Evolutionary conservation across 202 grass and related monocot species (phyloP).

Genomic region (Setaria viridis): DNA sequence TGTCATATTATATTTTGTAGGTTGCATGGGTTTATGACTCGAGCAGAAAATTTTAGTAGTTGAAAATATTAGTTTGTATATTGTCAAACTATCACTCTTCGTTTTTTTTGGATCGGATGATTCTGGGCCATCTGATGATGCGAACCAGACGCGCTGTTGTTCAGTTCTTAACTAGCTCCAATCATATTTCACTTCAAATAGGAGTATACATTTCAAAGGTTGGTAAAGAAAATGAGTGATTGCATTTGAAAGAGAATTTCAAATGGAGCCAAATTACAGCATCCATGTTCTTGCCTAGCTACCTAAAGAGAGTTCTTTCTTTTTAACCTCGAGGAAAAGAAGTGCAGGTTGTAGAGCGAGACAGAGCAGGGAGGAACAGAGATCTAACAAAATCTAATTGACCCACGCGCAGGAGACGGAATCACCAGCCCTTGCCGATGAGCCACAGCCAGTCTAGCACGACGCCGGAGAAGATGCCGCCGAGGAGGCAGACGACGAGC

Average conservation of each 20-base stretch:
- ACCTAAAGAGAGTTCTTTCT: background rate
- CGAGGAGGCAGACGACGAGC: slow-evolving; percentile 75
- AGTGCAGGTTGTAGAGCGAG: background rate
- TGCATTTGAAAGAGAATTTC: background rate
- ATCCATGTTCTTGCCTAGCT: background rate
- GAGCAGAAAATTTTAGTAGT: too few species aligned
- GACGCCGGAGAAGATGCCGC: slow-evolving; percentile 84
- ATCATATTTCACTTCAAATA: background rate
- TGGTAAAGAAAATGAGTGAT: background rate
- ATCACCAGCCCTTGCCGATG: slow-evolving; percentile 94
- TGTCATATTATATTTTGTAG: too few species aligned
- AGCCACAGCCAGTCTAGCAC: slow-evolving; percentile 95
- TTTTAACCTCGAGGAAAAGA: too few species aligned
- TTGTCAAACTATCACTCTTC: background rate
- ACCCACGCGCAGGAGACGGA: background rate
- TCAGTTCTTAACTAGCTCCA: background rate
- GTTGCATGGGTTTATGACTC: too few species aligned
- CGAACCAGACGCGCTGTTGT: background rate
- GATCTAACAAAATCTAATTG: background rate
- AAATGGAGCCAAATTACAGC: slow-evolving; percentile 19
- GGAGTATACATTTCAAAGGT: background rate
- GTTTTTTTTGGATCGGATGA: background rate
- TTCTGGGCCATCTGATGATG: background rate
- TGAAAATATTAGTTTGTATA: too few species aligned
- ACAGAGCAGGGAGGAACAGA: background rate